A percentile compares a stretch with the other conserved stretches of the same genome.
These are phyloP conservation scores for Oryza meridionalis DNA, from an alignment of 176 grass and related monocot species.

Conservation along the genomic window DNA sequence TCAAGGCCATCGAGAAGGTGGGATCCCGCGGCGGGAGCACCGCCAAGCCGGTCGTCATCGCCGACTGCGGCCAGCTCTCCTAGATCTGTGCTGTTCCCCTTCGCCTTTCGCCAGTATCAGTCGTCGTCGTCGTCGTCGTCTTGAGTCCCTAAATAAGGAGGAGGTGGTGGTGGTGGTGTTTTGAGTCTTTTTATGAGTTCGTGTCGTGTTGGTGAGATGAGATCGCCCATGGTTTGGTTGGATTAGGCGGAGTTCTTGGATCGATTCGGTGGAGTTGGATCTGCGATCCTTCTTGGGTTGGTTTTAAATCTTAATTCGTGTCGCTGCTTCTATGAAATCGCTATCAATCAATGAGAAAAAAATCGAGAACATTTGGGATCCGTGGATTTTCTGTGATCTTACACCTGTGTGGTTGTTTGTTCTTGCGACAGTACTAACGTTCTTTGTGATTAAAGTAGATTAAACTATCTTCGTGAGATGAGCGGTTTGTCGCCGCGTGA, in stretches of 20 bases:
- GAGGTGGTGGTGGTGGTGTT: not conserved
- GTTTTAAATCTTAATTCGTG: not conserved
- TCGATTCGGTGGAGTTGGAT: constrained; percentile 1
- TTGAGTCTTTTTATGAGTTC: not conserved
- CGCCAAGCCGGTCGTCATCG: constrained; percentile 47
- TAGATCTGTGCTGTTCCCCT: not conserved
- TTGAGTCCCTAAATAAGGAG: constrained; percentile 17
- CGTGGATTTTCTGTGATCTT: not conserved
- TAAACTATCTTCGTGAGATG: too few relatives aligned
- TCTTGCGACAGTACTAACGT: not conserved
- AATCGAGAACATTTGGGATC: not conserved
- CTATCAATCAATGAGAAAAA: not conserved
- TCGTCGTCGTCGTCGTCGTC: not conserved
- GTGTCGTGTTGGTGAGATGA: not conserved
- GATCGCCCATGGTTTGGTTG: not conserved
- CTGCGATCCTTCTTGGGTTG: not conserved
- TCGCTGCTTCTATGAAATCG: not conserved
- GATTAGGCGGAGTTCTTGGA: not conserved
- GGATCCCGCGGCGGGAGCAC: constrained; percentile 44
- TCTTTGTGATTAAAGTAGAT: too few relatives aligned
- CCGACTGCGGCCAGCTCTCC: constrained; percentile 69
- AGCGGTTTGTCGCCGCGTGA: not conserved
- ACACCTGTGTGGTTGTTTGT: not conserved
- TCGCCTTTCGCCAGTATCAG: too few relatives aligned
- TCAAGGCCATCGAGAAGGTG: constrained; percentile 52